phyloP scores from a whole-genome alignment of 2,329 filamentous ascomycete species.

The Trichoderma citrinoviride region DNA sequence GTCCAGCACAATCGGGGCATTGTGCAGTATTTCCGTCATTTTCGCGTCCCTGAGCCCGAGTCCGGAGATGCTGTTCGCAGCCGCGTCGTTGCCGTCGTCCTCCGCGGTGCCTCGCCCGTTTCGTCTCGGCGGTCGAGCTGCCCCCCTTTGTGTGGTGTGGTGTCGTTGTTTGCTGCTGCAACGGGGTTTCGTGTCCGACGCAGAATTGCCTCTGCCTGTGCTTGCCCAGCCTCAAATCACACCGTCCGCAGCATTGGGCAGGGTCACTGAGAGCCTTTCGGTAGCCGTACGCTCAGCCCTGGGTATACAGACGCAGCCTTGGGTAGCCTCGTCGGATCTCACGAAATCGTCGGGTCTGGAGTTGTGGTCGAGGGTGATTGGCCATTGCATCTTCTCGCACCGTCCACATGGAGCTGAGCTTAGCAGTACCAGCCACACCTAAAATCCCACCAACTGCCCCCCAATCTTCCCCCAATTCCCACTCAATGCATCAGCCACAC shows the following conservation, averaged over 20 bases:
- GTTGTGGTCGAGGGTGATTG: conserved; percentile 20
- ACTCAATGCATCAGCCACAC: conserved; percentile 25
- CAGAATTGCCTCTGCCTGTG: background rate
- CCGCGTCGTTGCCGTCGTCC: conserved; percentile 6
- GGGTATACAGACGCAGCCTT: background rate
- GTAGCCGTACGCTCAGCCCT: background rate
- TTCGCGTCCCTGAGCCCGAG: conserved; percentile 13
- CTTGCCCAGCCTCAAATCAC: conserved; percentile 15
- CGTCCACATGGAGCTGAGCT: conserved; percentile 5
- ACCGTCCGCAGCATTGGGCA: conserved; percentile 20
- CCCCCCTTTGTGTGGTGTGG: background rate
- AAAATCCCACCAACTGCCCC: background rate
- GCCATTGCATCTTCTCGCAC: conserved; percentile 13
- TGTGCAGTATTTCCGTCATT: conserved; percentile 73
- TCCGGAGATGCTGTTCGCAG: background rate
- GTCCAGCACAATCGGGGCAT: conserved; percentile 97
- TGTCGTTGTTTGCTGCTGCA: background rate
- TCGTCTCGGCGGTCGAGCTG: background rate
- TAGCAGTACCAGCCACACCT: conserved; percentile 20
- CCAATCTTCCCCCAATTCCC: background rate
- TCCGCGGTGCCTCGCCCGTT: conserved; percentile 5
- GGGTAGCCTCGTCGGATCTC: background rate
- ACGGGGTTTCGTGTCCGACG: background rate
- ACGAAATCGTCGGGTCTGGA: conserved; percentile 2
- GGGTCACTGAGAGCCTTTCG: background rate